Percentiles rank a stretch among this genome's conserved stretches.
Evolutionary conservation across 2,329 filamentous ascomycete species (phyloP).

Genomic region (Xylariales sp.): DNA sequence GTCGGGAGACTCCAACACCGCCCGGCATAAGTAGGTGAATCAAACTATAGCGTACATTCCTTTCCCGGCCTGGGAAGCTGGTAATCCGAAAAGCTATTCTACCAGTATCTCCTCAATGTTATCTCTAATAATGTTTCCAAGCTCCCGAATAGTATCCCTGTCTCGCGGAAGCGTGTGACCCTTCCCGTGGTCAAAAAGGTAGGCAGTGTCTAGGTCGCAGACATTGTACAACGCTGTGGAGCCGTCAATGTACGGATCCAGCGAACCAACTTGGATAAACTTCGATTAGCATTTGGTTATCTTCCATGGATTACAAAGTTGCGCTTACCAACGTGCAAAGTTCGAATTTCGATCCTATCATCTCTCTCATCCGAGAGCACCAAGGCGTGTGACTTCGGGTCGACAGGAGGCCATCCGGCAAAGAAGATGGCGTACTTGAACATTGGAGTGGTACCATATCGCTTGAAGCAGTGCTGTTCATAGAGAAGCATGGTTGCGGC

Average conservation of each 20-base stretch:
- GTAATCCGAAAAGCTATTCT: no score
- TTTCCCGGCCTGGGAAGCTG: no score
- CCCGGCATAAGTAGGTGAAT: no score
- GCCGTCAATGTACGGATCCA: slow-evolving; percentile 42
- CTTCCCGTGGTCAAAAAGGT: slow-evolving; percentile 46
- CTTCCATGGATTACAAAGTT: no score
- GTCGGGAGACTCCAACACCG: no score
- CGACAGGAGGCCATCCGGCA: slow-evolving; percentile 37
- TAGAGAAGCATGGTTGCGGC: slow-evolving; percentile 22
- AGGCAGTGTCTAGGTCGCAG: slow-evolving; percentile 38
- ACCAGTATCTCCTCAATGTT: slow-evolving; percentile 4
- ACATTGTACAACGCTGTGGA: slow-evolving; percentile 44
- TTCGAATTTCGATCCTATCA: slow-evolving; percentile 27
- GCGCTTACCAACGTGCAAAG: slow-evolving; percentile 32
- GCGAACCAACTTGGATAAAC: no score
- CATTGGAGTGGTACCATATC: not conserved
- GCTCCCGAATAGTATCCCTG: slow-evolving; percentile 16
- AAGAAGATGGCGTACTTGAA: slow-evolving; percentile 38
- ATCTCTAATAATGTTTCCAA: slow-evolving; percentile 17
- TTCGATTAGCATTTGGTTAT: no score
- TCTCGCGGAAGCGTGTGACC: slow-evolving; percentile 44
- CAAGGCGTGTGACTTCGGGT: slow-evolving; percentile 18
- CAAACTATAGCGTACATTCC: no score
- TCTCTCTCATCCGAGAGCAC: slow-evolving; percentile 28
- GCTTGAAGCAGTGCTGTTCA: not conserved